phyloP scores from a whole-genome alignment of 208 protist species.

The Wallacemonas sp. region DNA sequence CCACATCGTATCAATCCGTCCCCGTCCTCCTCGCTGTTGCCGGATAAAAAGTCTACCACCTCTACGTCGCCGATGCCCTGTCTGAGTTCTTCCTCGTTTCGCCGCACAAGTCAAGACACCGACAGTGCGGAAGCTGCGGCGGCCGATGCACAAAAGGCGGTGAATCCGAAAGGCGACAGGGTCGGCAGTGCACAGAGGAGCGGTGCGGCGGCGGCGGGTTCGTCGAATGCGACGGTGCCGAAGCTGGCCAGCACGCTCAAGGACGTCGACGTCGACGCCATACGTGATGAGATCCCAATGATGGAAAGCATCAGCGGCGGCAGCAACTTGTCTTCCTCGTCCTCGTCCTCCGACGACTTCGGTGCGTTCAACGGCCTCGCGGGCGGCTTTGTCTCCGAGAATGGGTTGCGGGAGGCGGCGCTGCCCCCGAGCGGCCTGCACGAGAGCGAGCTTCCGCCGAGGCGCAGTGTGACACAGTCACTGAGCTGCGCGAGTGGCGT shows the following conservation, averaged over 20 bases:
- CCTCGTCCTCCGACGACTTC: neutral
- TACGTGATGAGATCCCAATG: conserved; percentile 1
- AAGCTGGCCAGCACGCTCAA: neutral
- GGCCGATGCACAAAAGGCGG: too few relatives aligned
- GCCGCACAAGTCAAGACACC: neutral
- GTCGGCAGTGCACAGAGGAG: too few relatives aligned
- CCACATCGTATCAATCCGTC: conserved; percentile 10
- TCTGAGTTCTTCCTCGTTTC: neutral
- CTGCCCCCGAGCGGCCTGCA: too few relatives aligned
- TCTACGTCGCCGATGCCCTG: neutral
- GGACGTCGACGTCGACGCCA: neutral
- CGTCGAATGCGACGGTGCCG: too few relatives aligned
- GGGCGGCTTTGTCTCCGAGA: too few relatives aligned
- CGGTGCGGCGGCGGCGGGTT: too few relatives aligned
- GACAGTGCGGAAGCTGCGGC: neutral
- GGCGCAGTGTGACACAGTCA: neutral
- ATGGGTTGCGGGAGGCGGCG: too few relatives aligned
- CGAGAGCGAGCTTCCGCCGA: too few relatives aligned
- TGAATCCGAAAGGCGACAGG: too few relatives aligned
- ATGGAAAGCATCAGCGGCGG: conserved; percentile 4
- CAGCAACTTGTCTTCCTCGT: neutral
- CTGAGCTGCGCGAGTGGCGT: too few relatives aligned
- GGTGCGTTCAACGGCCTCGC: neutral
- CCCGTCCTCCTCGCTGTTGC: neutral
- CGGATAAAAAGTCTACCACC: neutral